A percentile compares a stretch with the other conserved stretches of the same genome.
phyloP scores from a whole-genome alignment of 495 filamentous ascomycete genomes.

The Cercophora newfieldiana region DNA sequence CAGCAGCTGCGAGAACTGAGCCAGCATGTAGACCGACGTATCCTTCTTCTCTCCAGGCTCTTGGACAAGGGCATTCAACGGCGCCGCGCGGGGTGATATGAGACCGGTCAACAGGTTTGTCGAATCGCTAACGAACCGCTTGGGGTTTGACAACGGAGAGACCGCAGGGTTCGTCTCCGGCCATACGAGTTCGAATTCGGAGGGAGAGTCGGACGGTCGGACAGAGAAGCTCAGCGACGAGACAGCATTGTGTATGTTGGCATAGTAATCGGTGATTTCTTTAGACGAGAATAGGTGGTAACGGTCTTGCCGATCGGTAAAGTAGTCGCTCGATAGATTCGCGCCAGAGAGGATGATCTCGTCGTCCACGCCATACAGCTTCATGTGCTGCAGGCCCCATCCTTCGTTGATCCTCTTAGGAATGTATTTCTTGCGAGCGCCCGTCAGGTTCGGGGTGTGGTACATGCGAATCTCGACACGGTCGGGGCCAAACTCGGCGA shows the following conservation, averaged over 20 bases:
- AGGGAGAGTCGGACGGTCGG: slow-evolving; percentile 55
- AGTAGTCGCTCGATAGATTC: slow-evolving; percentile 92
- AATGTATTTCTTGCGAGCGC: slow-evolving; percentile 76
- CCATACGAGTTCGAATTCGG: slow-evolving; percentile 77
- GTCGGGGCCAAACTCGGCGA: slow-evolving; percentile 77
- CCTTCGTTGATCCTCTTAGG: slow-evolving; percentile 94
- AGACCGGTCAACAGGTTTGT: slow-evolving; percentile 64
- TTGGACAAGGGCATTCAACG: slow-evolving; percentile 23
- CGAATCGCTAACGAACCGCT: slow-evolving; percentile 66
- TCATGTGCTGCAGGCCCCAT: slow-evolving; percentile 99
- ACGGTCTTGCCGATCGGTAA: slow-evolving; percentile 90
- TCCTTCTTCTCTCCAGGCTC: slow-evolving; percentile 38
- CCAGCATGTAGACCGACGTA: slow-evolving; percentile 80
- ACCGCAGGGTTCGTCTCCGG: slow-evolving; percentile 70
- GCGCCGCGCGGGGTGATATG: slow-evolving; percentile 45
- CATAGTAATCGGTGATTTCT: slow-evolving; percentile 80
- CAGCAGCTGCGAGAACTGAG: slow-evolving; percentile 83
- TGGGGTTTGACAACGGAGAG: slow-evolving; percentile 67
- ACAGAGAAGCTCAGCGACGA: slow-evolving; percentile 81
- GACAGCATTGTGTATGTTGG: slow-evolving; percentile 70
- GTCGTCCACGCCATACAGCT: slow-evolving; percentile 94
- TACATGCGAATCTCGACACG: slow-evolving; percentile 96
- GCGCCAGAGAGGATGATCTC: slow-evolving; percentile 95
- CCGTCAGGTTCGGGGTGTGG: slow-evolving; percentile 94
- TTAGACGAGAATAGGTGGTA: slow-evolving; percentile 88